Conservation (phyloP, 1,284 basidiomycete genomes). For the Microbotryomycetes sp. region DNA sequence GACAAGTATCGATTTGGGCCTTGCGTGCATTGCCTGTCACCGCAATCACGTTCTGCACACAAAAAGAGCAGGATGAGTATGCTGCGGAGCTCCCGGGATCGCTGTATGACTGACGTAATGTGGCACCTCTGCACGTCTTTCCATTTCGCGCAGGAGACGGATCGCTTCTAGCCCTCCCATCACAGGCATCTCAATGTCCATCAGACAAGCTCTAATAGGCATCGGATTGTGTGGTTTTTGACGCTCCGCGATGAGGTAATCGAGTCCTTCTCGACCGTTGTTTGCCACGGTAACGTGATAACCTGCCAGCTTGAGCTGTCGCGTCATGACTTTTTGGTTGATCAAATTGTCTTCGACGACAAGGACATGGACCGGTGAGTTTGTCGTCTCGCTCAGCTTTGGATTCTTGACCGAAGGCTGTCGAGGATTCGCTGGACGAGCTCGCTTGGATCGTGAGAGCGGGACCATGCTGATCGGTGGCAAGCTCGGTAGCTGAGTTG, state of each 20-base stretch:
- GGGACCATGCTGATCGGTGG: neutral
- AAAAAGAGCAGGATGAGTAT: neutral
- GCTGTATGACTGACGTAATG: conserved; percentile 5
- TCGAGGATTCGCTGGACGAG: neutral
- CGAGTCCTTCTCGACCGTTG: conserved; percentile 44
- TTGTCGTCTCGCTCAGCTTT: neutral
- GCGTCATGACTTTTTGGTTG: conserved; percentile 43
- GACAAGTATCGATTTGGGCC: neutral
- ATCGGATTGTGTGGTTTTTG: neutral
- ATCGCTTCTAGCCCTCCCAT: conserved; percentile 27
- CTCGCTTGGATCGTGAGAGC: neutral
- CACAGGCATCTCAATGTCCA: conserved; percentile 31
- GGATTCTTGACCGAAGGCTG: neutral
- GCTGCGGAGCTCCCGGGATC: neutral
- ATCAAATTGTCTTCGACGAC: conserved; percentile 42
- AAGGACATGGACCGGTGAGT: conserved; percentile 5
- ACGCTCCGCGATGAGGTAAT: conserved; percentile 35
- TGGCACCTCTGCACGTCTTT: conserved; percentile 7
- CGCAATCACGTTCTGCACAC: neutral
- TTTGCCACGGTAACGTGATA: conserved; percentile 41
- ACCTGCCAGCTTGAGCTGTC: conserved; percentile 42
- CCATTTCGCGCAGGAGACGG: conserved; percentile 13
- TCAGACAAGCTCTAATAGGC: conserved; percentile 13
- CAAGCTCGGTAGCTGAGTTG: neutral
- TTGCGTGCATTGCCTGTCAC: conserved; percentile 3